A percentile compares a stretch with the other conserved stretches of the same genome.
Evolutionary conservation across 2,329 filamentous ascomycete genomes (phyloP).

Genomic region (Lachnellula cervina): DNA sequence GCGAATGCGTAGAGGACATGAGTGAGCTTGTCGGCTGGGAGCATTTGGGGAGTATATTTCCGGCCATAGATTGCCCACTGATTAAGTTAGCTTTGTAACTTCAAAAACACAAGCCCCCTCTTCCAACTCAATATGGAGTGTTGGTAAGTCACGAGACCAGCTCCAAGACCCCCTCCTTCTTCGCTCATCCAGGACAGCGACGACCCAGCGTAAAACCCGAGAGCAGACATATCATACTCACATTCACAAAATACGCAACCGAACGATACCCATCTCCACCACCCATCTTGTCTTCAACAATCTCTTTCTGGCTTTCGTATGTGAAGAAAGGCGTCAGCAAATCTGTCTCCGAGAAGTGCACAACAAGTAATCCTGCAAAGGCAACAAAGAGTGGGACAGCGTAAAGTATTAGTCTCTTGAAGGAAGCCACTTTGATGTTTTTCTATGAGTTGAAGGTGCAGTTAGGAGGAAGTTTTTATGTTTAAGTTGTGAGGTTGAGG

Average conservation of each 20-base stretch:
- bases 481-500: slow-evolving; percentile 3
- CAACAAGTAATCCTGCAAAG: slow-evolving; percentile 15
- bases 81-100: slow-evolving; percentile 13
- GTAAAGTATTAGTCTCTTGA: slow-evolving; percentile 13
- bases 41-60: slow-evolving; percentile 78
- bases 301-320: background rate
- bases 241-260: slow-evolving; percentile 74
- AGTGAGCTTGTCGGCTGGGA: slow-evolving; percentile 75
- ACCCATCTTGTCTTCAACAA: slow-evolving; percentile 21
- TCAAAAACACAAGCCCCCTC: background rate
- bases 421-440: slow-evolving; percentile 19
- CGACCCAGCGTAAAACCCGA: background rate
- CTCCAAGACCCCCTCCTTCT: background rate
- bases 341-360: slow-evolving; percentile 14
- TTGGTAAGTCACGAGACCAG: background rate
- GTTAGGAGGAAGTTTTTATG: background rate
- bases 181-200: too few relatives aligned
- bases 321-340: slow-evolving; percentile 1
- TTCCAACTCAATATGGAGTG: background rate
- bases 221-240: slow-evolving; percentile 28
- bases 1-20: slow-evolving; percentile 90
- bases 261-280: slow-evolving; percentile 50
- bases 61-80: slow-evolving; percentile 75
- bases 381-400: slow-evolving; percentile 16
- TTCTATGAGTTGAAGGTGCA: background rate